Conservation (phyloP, 768 basidiomycete genomes). For the Lactarius hengduanensis region DNA sequence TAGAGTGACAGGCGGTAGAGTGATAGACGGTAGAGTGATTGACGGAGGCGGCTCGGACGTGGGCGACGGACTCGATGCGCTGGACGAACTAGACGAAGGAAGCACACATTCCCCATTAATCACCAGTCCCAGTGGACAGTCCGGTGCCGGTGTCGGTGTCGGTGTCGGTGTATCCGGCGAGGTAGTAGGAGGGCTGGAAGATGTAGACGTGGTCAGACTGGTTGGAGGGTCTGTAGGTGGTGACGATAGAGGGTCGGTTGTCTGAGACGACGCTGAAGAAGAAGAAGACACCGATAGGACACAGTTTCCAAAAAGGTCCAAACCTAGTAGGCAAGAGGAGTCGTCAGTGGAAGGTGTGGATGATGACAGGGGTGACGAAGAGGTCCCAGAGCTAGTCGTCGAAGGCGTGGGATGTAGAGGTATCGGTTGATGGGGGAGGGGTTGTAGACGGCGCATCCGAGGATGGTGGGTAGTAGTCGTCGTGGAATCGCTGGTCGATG, state of each 20-base stretch:
- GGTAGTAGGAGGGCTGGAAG: not conserved
- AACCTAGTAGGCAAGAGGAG: not conserved
- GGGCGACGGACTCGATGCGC: not conserved
- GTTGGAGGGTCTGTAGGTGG: not conserved
- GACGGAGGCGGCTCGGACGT: not conserved
- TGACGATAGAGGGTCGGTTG: not conserved
- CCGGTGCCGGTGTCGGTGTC: not conserved
- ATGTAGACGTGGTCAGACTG: not conserved
- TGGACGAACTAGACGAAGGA: not conserved
- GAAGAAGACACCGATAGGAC: not conserved
- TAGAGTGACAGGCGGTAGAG: not conserved
- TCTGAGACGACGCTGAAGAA: not conserved
- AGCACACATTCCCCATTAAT: not conserved
- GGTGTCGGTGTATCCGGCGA: not conserved
- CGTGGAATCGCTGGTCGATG: not conserved
- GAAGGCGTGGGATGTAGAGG: constrained; percentile 21
- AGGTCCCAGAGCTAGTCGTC: not conserved
- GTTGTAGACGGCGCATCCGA: constrained; percentile 16
- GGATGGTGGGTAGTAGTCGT: not conserved
- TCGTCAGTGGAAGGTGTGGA: constrained; percentile 8
- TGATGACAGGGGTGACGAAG: constrained; percentile 13
- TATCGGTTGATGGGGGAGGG: constrained; percentile 16
- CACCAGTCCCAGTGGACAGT: not conserved
- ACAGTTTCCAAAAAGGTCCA: constrained; percentile 19
- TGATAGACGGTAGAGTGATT: not conserved